Conservation (phyloP, 1,284 basidiomycete genomes). For the Cutaneotrichosporon mucoides region DNA sequence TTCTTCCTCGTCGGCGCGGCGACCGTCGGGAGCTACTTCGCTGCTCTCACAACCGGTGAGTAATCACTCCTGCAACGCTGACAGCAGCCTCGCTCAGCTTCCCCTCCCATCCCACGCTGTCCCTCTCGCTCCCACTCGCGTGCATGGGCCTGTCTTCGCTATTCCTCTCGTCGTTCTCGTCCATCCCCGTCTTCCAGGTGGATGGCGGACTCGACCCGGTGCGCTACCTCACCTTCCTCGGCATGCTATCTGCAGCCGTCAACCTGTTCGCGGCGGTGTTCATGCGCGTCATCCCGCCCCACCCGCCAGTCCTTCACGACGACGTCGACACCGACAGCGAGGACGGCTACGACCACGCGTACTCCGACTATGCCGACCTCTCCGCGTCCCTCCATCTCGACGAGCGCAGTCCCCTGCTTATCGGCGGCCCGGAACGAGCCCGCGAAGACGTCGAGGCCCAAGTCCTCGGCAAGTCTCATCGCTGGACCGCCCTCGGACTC, state of each 20-base stretch:
- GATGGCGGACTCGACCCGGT: slow-evolving; percentile 35
- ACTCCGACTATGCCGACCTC: slow-evolving; percentile 11
- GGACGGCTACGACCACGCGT: slow-evolving; percentile 4
- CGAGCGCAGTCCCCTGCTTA: slow-evolving; percentile 46
- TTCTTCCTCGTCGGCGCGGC: slow-evolving; percentile 47
- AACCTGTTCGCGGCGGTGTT: slow-evolving; percentile 46
- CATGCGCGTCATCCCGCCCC: slow-evolving; percentile 38
- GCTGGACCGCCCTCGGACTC: slow-evolving; percentile 36
- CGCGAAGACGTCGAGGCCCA: slow-evolving; percentile 39
- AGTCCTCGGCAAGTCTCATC: slow-evolving; percentile 31
- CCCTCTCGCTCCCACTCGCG: slow-evolving; percentile 46
- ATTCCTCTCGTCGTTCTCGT: slow-evolving; percentile 43
- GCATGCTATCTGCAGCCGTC: slow-evolving; percentile 34
- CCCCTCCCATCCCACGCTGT: slow-evolving; percentile 44
- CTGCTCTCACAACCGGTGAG: slow-evolving; percentile 43
- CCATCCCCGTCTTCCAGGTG: slow-evolving; percentile 28
- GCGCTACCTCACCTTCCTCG: slow-evolving; percentile 43
- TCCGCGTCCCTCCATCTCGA: slow-evolving; percentile 34
- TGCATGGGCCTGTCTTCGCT: slow-evolving; percentile 47
- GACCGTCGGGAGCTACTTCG: slow-evolving; percentile 48
- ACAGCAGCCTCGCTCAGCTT: slow-evolving; percentile 44
- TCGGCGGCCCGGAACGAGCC: slow-evolving; percentile 46
- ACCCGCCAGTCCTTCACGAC: not conserved
- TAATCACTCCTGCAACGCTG: slow-evolving; percentile 6
- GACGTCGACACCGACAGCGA: slow-evolving; percentile 10